phyloP scores from a whole-genome alignment of 805 yeast genomes.

The Candida khao-thaluensis region DNA sequence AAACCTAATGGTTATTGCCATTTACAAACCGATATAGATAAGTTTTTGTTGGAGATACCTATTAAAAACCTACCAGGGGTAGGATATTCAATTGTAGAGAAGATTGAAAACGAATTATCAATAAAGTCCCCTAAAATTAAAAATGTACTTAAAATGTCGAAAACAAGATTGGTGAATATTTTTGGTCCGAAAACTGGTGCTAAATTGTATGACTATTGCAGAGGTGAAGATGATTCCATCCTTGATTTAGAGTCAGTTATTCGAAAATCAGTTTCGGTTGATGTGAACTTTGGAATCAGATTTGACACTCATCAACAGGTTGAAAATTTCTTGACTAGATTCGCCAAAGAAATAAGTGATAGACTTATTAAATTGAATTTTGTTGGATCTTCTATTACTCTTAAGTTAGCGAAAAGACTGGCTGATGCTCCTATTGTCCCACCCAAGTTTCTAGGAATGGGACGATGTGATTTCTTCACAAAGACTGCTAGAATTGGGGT shows the following conservation, averaged over 20 bases:
- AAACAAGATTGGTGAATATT: conserved; percentile 36
- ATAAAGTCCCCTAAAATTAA: conserved; percentile 28
- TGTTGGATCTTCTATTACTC: conserved; percentile 56
- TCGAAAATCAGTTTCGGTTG: conserved; percentile 80
- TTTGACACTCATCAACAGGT: conserved; percentile 61
- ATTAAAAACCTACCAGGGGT: conserved; percentile 58
- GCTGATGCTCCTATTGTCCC: conserved; percentile 71
- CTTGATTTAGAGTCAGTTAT: conserved; percentile 52
- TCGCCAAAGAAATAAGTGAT: conserved; percentile 57
- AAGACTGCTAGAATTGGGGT: conserved; percentile 60
- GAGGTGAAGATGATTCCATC: conserved; percentile 67
- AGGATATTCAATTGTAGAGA: conserved; percentile 51
- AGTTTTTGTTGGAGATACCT: conserved; percentile 35
- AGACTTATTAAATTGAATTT: conserved; percentile 50
- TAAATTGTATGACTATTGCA: conserved; percentile 56
- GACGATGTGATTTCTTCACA: conserved; percentile 64
- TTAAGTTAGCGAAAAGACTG: conserved; percentile 66
- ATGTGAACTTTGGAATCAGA: conserved; percentile 88
- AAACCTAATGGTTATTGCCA: conserved; percentile 72
- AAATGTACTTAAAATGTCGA: conserved; percentile 37
- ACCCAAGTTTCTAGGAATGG: conserved; percentile 81
- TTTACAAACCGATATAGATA: conserved; percentile 29
- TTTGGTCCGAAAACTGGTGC: conserved; percentile 73
- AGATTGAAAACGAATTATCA: conserved; percentile 37
- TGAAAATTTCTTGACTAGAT: conserved; percentile 56